Evolutionary conservation across 192 early-diverging fungal genomes (phyloP), one percentile per base, ranked within the genome.

Genomic region (Coemansia sp.): DNA sequence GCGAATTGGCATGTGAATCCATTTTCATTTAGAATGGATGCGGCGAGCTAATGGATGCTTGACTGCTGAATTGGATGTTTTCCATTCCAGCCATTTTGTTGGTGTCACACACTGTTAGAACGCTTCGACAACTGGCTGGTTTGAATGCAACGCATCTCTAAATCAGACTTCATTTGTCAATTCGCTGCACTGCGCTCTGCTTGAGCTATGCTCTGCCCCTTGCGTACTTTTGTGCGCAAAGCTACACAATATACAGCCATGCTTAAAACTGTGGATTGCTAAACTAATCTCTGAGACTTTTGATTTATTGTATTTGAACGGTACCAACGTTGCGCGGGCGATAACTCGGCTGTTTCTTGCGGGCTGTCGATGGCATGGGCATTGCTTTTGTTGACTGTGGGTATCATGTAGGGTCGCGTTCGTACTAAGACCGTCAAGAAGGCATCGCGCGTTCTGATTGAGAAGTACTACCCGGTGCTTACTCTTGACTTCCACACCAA

Each of bases 381-480:
- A n/a, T 11, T n/a, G 16, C 41, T 43, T 16, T 43, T 43, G 37
- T 3, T 3, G 41, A 9, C 41, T 43, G 41, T 43, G 41, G 41
- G 41, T 19, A 55, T 3, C 8, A 9, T 67, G 53, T 82, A 82
- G 93, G 94, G 94, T 91, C 93, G 94, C 84, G 94, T 98, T 79
- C 81, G 97, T 74, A 99, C 97, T 69, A 99, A 99, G 91, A 99
- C 97, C 82, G 95, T 98, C 82, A 99, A 99, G 93, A 97, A 94
- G 91, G 97, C 96, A 75, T 96, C 97, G 77, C 90, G 95, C 79
- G 94, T 98, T 83, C 87, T 99, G 82, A 99, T 99, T 82, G 97
- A 99, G 87, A 99, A 99, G 91, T 99, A 99, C 91, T 99, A 99
- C 86, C 96, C 97, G 62, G 86, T 94, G 75, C 91, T 99, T 66